These are phyloP conservation scores for Akanthomyces muscarius DNA, from an alignment of 2,329 filamentous ascomycete genomes.

Conservation along the genomic window DNA sequence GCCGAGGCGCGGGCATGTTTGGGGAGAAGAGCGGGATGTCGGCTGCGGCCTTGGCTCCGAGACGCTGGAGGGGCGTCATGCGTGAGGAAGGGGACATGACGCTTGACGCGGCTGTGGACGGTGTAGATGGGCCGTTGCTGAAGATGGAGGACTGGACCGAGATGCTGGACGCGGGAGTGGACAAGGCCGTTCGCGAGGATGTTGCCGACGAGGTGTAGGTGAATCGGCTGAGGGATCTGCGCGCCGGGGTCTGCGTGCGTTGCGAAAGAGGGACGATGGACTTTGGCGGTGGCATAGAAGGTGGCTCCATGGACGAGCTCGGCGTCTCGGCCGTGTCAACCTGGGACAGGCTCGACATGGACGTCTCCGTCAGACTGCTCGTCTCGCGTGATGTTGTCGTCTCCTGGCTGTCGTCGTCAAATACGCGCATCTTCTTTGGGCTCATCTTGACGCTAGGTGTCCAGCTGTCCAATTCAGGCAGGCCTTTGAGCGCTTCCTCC, in stretches of 20 bases:
- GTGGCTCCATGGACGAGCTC: slow-evolving; percentile 23
- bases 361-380: slow-evolving; percentile 18
- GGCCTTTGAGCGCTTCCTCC: slow-evolving; percentile 47
- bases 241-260: slow-evolving; percentile 20
- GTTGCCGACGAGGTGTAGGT: slow-evolving; percentile 25
- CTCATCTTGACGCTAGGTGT: slow-evolving; percentile 32
- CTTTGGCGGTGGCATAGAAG: slow-evolving; percentile 29
- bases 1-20: background rate
- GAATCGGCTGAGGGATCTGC: slow-evolving; percentile 32
- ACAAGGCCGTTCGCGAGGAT: slow-evolving; percentile 21
- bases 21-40: background rate
- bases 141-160: slow-evolving; percentile 36
- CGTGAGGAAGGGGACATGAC: slow-evolving; percentile 39
- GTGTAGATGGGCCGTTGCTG: slow-evolving; percentile 31
- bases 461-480: slow-evolving; percentile 53
- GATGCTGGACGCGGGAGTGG: slow-evolving; percentile 34
- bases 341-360: slow-evolving; percentile 4
- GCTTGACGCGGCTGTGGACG: slow-evolving; percentile 42
- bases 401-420: slow-evolving; percentile 38
- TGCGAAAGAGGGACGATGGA: slow-evolving; percentile 22
- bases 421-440: slow-evolving; percentile 39
- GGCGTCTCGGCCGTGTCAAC: slow-evolving; percentile 18
- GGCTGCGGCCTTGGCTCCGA: slow-evolving; percentile 43
- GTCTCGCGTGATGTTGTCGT: background rate
- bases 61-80: slow-evolving; percentile 51